Conservation (phyloP, 352 stramenopile genomes). For the Globisporangium recalcitrans region DNA sequence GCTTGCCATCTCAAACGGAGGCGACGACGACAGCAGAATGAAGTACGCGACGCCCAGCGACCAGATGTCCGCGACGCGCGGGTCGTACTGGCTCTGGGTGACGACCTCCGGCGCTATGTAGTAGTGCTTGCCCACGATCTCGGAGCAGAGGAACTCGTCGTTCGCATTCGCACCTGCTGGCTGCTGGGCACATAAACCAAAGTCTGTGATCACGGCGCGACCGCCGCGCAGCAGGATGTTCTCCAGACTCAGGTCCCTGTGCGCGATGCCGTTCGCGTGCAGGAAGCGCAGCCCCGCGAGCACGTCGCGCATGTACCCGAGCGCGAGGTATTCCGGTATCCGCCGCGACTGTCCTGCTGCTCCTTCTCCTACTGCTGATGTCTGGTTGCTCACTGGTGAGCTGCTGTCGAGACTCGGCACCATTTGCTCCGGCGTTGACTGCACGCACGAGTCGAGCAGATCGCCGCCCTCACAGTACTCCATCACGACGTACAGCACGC, state of each 20-base stretch:
- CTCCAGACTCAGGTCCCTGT: constrained; percentile 96
- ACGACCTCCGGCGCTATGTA: constrained; percentile 97
- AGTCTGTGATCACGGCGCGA: constrained; percentile 60
- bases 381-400: neutral
- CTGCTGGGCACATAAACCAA: constrained; percentile 61
- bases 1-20: constrained; percentile 87
- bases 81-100: constrained; percentile 82
- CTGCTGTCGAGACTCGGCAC: constrained; percentile 10
- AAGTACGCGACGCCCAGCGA: constrained; percentile 92
- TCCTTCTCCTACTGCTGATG: constrained; percentile 13
- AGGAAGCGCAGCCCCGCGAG: constrained; percentile 58
- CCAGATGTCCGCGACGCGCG: constrained; percentile 91
- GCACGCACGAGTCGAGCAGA: constrained; percentile 55
- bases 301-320: constrained; percentile 65
- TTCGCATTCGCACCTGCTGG: constrained; percentile 19
- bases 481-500: constrained; percentile 62
- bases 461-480: constrained; percentile 76
- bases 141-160: constrained; percentile 43
- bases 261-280: constrained; percentile 68
- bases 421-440: neutral
- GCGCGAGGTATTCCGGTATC: constrained; percentile 41
- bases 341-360: constrained; percentile 9
- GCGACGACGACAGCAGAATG: constrained; percentile 91
- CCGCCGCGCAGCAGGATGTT: constrained; percentile 91
- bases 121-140: constrained; percentile 90